Conservation (phyloP, 176 grass and related monocot species). For the Canna indica region DNA sequence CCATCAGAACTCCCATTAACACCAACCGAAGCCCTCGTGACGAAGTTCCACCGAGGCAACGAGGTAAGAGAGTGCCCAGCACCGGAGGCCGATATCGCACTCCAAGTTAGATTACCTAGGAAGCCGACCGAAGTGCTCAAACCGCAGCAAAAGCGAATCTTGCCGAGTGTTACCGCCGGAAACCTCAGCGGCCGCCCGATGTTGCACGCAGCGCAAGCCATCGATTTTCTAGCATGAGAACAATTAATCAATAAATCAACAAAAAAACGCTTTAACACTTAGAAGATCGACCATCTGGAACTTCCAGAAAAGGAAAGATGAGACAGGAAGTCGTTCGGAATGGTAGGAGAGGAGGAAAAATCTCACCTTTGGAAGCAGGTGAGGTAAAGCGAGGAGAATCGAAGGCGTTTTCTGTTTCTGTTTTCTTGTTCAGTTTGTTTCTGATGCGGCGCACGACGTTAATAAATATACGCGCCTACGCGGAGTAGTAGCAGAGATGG, state of each 20-base stretch:
- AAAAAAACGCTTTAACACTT: no score
- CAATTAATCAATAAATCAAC: not conserved
- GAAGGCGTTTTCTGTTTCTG: no score
- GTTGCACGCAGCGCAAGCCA: conserved; percentile 41
- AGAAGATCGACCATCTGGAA: no score
- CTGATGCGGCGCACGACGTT: no score
- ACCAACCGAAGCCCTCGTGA: conserved; percentile 4
- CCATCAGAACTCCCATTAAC: not conserved
- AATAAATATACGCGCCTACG: no score
- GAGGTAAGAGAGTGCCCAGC: not conserved
- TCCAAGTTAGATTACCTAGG: conserved; percentile 20
- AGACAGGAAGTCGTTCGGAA: no score
- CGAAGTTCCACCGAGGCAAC: conserved; percentile 2
- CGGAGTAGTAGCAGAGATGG: no score
- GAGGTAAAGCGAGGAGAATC: no score
- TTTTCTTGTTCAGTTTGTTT: no score
- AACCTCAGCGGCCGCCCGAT: conserved; percentile 25
- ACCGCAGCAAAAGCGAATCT: not conserved
- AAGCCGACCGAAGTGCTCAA: conserved; percentile 21
- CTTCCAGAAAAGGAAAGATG: no score
- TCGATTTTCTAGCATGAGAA: conserved; percentile 8
- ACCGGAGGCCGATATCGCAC: conserved; percentile 1
- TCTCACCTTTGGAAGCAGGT: no score
- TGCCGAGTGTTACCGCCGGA: not conserved
- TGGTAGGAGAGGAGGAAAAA: no score